phyloP scores from a whole-genome alignment of 2,329 filamentous ascomycete genomes.

The Monosporascus ibericus region DNA sequence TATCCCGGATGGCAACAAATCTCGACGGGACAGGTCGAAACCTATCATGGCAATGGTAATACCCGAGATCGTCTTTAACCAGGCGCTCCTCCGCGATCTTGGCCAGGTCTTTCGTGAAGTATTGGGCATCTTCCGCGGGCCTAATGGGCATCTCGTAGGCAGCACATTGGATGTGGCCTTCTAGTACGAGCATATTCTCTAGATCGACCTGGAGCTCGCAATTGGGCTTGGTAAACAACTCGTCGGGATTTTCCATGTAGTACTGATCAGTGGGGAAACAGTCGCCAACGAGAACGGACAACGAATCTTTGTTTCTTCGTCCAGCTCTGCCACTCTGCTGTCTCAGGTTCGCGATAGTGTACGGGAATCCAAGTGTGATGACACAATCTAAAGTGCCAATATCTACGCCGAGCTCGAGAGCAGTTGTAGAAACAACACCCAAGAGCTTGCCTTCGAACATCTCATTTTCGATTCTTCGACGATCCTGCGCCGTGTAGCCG shows the following conservation, averaged over 20 bases:
- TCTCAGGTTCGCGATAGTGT: conserved; percentile 87
- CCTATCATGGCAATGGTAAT: conserved; percentile 83
- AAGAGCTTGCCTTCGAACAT: conserved; percentile 96
- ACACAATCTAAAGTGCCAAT: conserved; percentile 93
- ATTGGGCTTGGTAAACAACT: conserved; percentile 89
- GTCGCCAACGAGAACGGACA: conserved; percentile 85
- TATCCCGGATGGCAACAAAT: conserved; percentile 83
- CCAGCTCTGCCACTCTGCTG: conserved; percentile 94
- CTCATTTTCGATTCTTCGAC: conserved; percentile 80
- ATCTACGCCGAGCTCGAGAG: conserved; percentile 88
- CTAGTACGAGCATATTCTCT: conserved; percentile 82
- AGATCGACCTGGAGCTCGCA: conserved; percentile 85
- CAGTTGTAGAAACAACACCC: conserved; percentile 89
- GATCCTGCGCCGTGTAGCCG: conserved; percentile 87
- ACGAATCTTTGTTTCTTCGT: conserved; percentile 83
- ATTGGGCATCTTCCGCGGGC: conserved; percentile 66
- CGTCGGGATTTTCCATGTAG: conserved; percentile 94
- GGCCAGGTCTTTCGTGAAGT: conserved; percentile 70
- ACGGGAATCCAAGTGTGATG: conserved; percentile 88
- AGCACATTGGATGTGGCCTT: conserved; percentile 93
- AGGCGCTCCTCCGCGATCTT: conserved; percentile 70
- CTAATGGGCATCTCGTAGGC: conserved; percentile 90
- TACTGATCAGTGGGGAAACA: conserved; percentile 87
- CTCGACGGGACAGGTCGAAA: conserved; percentile 81
- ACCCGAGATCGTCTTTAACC: conserved; percentile 67